Conservation (phyloP, 306 rosid genomes). For the Ochetophila trinervis region DNA sequence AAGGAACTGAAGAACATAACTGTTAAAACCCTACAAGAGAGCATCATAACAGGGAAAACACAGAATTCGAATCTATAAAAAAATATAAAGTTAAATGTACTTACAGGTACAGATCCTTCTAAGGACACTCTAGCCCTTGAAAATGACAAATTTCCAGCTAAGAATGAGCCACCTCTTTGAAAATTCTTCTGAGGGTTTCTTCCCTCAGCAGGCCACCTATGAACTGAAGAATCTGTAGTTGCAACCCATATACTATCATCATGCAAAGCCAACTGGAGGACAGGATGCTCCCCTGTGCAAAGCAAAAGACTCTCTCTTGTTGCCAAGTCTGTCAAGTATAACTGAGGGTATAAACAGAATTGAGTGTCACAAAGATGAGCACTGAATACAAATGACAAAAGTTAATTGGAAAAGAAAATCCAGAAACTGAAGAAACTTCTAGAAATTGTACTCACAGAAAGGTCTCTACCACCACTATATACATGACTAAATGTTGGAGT, state of each 20-base stretch:
- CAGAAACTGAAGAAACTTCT: neutral
- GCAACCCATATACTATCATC: constrained; percentile 89
- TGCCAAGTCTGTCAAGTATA: constrained; percentile 96
- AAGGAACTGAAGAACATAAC: constrained; percentile 1
- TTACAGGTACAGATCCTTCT: constrained; percentile 89
- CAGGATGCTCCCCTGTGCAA: constrained; percentile 88
- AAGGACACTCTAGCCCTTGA: constrained; percentile 92
- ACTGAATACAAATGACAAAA: constrained; percentile 24
- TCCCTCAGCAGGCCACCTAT: constrained; percentile 90
- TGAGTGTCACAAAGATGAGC: constrained; percentile 38
- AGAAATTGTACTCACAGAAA: constrained; percentile 71
- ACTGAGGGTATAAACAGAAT: constrained; percentile 58
- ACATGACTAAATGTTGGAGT: constrained; percentile 93
- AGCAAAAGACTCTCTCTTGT: constrained; percentile 96
- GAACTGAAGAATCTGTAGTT: constrained; percentile 85
- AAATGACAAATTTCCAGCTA: constrained; percentile 96
- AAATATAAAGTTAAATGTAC: constrained; percentile 31
- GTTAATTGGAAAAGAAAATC: neutral
- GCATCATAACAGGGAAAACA: neutral
- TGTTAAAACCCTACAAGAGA: no score
- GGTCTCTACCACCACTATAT: constrained; percentile 97
- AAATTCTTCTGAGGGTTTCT: constrained; percentile 77
- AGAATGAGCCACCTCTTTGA: constrained; percentile 79
- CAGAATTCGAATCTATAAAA: constrained; percentile 6
- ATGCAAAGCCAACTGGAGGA: constrained; percentile 74